Conservation (phyloP, 345 rosid species). For the Sonneratia caseolaris region DNA sequence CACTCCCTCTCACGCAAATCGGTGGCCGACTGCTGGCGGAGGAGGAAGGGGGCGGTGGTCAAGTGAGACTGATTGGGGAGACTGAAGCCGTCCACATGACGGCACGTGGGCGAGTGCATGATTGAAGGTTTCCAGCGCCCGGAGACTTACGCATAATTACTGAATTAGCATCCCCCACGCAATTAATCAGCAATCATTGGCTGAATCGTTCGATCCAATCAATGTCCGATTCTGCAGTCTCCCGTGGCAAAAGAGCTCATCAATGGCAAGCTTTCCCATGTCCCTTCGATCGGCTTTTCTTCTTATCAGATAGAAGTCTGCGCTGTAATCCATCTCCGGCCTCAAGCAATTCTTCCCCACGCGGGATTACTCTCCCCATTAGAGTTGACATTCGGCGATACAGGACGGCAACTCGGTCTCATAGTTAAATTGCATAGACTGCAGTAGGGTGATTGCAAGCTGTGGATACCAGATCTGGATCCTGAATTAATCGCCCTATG, state of each 20-base stretch:
- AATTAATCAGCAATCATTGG: background rate
- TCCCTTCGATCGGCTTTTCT: too few relatives aligned
- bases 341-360: too few relatives aligned
- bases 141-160: background rate
- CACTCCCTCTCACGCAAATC: too few relatives aligned
- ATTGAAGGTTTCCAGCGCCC: constrained; percentile 8
- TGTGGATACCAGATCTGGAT: background rate
- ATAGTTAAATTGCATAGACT: too few relatives aligned
- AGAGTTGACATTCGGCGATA: too few relatives aligned
- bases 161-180: background rate
- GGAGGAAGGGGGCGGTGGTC: constrained; percentile 15
- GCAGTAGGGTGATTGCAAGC: background rate
- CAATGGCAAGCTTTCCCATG: too few relatives aligned
- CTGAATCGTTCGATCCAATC: background rate
- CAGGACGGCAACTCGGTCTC: too few relatives aligned
- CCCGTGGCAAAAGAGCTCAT: too few relatives aligned
- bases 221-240: background rate
- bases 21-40: constrained; percentile 3
- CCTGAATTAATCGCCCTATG: background rate
- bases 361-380: too few relatives aligned
- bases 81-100: constrained; percentile 23
- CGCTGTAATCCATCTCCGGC: too few relatives aligned
- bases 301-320: too few relatives aligned
- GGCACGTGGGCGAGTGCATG: constrained; percentile 36
- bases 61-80: background rate